Conservation (phyloP, 2,329 filamentous ascomycete species). For the Beauveria brongniartii region DNA sequence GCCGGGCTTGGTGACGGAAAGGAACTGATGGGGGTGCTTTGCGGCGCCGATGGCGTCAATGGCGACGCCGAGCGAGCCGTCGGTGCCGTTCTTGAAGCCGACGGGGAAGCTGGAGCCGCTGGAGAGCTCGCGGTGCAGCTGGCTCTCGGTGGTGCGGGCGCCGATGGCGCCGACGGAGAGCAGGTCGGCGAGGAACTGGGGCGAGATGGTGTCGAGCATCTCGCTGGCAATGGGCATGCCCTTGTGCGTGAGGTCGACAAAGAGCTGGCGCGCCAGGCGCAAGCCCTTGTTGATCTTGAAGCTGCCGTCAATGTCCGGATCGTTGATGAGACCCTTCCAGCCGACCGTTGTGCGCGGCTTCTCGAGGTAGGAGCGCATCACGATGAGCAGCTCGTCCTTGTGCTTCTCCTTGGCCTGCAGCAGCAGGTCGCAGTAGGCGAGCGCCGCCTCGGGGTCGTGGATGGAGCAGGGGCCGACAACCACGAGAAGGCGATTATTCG, state of each 20-base stretch:
- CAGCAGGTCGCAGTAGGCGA: slow-evolving; percentile 79
- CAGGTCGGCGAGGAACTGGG: slow-evolving; percentile 93
- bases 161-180: slow-evolving; percentile 94
- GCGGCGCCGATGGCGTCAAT: slow-evolving; percentile 90
- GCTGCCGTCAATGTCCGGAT: slow-evolving; percentile 93
- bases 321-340: slow-evolving; percentile 99
- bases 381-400: slow-evolving; percentile 73
- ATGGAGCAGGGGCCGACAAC: slow-evolving; percentile 95
- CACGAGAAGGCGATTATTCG: slow-evolving; percentile 76
- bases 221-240: slow-evolving; percentile 96
- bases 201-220: slow-evolving; percentile 98
- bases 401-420: slow-evolving; percentile 71
- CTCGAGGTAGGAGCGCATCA: slow-evolving; percentile 98
- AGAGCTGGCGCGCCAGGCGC: slow-evolving; percentile 83
- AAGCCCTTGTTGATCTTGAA: slow-evolving; percentile 99
- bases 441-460: slow-evolving; percentile 79
- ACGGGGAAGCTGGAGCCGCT: slow-evolving; percentile 95
- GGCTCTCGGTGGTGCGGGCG: slow-evolving; percentile 90
- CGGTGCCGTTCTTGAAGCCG: slow-evolving; percentile 99
- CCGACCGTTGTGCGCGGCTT: slow-evolving; percentile 97
- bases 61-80: slow-evolving; percentile 81
- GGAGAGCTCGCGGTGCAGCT: slow-evolving; percentile 91
- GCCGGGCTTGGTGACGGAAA: slow-evolving; percentile 97
- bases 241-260: slow-evolving; percentile 74
- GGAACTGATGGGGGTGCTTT: slow-evolving; percentile 92